Evolutionary conservation across 495 filamentous ascomycete species (phyloP).

Genomic region (Aspergillus affinis): DNA sequence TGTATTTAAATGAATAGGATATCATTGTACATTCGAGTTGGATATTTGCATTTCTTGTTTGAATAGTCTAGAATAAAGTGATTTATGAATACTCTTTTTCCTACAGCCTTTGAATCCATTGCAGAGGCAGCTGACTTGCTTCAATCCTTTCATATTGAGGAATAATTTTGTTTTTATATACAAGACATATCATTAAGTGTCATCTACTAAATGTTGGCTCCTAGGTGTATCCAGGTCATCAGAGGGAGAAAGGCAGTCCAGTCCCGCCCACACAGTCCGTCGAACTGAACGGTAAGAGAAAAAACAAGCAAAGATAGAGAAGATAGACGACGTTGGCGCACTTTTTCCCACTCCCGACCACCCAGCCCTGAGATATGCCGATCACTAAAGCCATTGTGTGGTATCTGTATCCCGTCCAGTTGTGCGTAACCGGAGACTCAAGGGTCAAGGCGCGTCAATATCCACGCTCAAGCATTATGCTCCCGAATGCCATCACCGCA

Average conservation of each 20-base stretch:
- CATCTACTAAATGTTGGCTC: background rate
- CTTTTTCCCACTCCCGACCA: background rate
- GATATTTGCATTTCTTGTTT: constrained; percentile 10
- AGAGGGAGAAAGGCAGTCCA: background rate
- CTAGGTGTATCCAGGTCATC: background rate
- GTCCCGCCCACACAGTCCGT: background rate
- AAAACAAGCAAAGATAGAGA: background rate
- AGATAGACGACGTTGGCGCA: background rate
- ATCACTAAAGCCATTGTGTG: background rate
- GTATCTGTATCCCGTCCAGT: background rate
- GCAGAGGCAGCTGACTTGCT: background rate
- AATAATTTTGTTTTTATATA: constrained; percentile 2
- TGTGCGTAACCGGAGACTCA: background rate
- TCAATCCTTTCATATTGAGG: background rate
- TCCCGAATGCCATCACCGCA: background rate
- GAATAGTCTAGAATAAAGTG: background rate
- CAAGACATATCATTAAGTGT: constrained; percentile 6
- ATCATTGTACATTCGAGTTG: constrained; percentile 24
- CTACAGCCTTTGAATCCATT: too few species aligned
- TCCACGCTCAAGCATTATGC: background rate
- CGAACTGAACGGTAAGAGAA: background rate
- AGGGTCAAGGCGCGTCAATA: background rate
- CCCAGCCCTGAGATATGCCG: too few species aligned
- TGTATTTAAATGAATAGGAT: constrained; percentile 30
- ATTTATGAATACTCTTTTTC: background rate